These are phyloP conservation scores for Cryoendolithus antarcticus DNA, from an alignment of 2,329 filamentous ascomycete genomes.

Conservation along the genomic window DNA sequence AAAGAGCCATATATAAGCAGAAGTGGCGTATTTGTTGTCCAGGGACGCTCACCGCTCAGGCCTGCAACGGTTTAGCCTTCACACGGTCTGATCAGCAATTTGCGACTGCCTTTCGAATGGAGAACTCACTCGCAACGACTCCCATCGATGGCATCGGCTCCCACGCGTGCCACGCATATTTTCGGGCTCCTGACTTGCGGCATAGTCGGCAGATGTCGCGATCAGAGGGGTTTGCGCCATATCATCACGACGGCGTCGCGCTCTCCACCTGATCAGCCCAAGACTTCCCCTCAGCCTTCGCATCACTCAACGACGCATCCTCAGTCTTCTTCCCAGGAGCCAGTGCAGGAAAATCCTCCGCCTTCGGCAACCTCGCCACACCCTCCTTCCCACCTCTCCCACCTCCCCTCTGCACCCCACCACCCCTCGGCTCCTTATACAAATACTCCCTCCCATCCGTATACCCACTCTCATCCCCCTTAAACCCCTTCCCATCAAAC, in stretches of 20 bases:
- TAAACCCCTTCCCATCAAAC: slow-evolving; percentile 16
- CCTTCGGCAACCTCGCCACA: slow-evolving; percentile 21
- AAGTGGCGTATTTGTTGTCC: too few relatives aligned
- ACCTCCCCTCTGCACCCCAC: slow-evolving; percentile 6
- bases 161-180: too few relatives aligned
- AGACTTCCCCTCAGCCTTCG: slow-evolving; percentile 14
- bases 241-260: slow-evolving; percentile 1
- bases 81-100: too few relatives aligned
- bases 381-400: slow-evolving; percentile 13
- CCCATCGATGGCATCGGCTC: too few relatives aligned
- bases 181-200: too few relatives aligned
- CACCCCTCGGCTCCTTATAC: slow-evolving; percentile 17
- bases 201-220: too few relatives aligned
- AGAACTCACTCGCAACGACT: too few relatives aligned
- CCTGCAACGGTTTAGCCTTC: too few relatives aligned
- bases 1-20: too few relatives aligned
- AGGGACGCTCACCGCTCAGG: too few relatives aligned
- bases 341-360: slow-evolving; percentile 35
- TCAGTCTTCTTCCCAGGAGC: slow-evolving; percentile 14
- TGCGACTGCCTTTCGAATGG: too few relatives aligned
- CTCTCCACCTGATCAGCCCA: slow-evolving; percentile 36
- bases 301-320: neutral
- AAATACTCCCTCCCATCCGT: slow-evolving; percentile 24
- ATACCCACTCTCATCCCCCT: slow-evolving; percentile 20
- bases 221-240: too few relatives aligned